Percentiles rank a stretch among this genome's conserved stretches.
Conservation (phyloP, 768 basidiomycete genomes). For the Amanita molliuscula region DNA sequence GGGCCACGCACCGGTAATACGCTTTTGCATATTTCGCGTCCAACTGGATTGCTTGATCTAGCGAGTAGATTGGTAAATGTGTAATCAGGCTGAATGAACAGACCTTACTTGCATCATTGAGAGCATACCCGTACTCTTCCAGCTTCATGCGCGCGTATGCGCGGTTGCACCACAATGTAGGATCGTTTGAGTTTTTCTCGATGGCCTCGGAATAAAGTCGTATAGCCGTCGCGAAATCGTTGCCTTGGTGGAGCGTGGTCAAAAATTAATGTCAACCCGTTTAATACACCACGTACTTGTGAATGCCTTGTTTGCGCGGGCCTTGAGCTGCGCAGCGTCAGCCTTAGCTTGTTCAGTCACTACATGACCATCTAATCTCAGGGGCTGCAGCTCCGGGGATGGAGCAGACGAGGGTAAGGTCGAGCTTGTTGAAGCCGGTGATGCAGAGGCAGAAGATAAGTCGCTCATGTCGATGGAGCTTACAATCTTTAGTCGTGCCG, state of each 20-base stretch:
- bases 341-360: constrained; percentile 62
- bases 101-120: constrained; percentile 73
- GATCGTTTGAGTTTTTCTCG: constrained; percentile 76
- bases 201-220: constrained; percentile 79
- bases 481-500: neutral
- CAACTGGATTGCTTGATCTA: constrained; percentile 77
- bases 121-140: constrained; percentile 88
- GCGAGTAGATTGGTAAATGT: neutral
- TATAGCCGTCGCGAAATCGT: constrained; percentile 70
- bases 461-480: constrained; percentile 1
- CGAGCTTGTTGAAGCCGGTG: constrained; percentile 7
- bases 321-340: constrained; percentile 66
- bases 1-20: constrained; percentile 56
- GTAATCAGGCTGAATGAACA: neutral
- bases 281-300: constrained; percentile 32
- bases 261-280: neutral
- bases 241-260: constrained; percentile 26
- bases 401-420: constrained; percentile 47
- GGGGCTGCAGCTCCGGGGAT: constrained; percentile 45
- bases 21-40: constrained; percentile 90
- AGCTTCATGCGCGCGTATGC: constrained; percentile 89
- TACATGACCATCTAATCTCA: constrained; percentile 33
- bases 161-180: constrained; percentile 91
- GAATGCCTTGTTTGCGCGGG: constrained; percentile 85
- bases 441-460: constrained; percentile 12